A percentile compares a stretch with the other conserved stretches of the same genome.
These are phyloP conservation scores for Ceratocystis eucalypticola DNA, from an alignment of 2,329 filamentous ascomycete genomes.

Conservation along the genomic window DNA sequence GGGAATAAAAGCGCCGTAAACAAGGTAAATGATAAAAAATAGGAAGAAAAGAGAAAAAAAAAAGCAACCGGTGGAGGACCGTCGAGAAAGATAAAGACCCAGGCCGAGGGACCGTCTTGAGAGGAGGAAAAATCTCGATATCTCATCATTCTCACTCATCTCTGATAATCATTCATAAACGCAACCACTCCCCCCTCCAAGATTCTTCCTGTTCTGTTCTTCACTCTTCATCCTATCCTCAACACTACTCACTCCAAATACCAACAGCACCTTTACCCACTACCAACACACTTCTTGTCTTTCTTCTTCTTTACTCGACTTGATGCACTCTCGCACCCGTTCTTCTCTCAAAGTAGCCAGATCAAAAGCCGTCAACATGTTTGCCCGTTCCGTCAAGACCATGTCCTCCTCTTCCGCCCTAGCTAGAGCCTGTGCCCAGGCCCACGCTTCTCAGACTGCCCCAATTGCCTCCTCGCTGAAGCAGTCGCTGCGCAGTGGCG, in stretches of 20 bases:
- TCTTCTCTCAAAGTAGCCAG: background rate
- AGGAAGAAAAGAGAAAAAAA: background rate
- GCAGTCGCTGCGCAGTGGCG: conserved; percentile 1
- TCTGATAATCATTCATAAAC: background rate
- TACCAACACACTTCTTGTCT: background rate
- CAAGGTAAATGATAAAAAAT: background rate
- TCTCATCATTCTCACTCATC: background rate
- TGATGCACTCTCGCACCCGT: background rate
- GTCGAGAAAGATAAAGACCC: conserved; percentile 2
- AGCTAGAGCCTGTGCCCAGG: background rate
- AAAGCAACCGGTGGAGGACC: background rate
- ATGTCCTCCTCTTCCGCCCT: conserved; percentile 6
- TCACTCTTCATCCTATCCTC: background rate
- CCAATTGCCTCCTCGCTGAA: conserved; percentile 6
- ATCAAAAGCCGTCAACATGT: conserved; percentile 12
- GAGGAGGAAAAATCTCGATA: background rate
- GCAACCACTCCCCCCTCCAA: background rate
- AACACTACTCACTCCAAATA: background rate
- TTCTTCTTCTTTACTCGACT: background rate
- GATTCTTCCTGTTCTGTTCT: background rate
- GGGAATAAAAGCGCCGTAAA: conserved; percentile 8
- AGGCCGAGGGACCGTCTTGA: background rate
- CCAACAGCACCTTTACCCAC: background rate
- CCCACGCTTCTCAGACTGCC: background rate
- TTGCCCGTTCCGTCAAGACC: conserved; percentile 17